Percentiles rank a stretch among this genome's conserved stretches.
Conservation (phyloP, 495 filamentous ascomycete genomes). For the Penicillium subrubescens region DNA sequence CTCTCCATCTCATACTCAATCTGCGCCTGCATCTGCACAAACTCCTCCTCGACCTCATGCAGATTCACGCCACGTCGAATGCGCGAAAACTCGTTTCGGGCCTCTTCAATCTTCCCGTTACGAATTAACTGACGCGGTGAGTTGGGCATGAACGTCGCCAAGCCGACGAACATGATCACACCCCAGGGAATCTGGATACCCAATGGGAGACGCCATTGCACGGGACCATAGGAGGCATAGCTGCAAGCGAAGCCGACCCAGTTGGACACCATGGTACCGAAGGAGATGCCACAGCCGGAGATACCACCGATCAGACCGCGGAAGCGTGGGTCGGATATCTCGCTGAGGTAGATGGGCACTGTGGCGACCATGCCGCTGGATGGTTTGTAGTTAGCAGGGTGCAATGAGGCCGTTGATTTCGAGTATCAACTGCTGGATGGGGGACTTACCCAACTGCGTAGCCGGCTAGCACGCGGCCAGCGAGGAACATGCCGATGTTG, state of each 20-base stretch:
- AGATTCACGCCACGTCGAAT: conserved; percentile 52
- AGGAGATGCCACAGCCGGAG: conserved; percentile 59
- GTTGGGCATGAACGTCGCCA: conserved; percentile 61
- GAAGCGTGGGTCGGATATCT: conserved; percentile 55
- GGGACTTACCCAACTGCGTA: conserved; percentile 53
- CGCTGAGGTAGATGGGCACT: conserved; percentile 60
- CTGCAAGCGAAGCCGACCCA: conserved; percentile 62
- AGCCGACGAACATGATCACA: conserved; percentile 56
- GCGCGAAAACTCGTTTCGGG: conserved; percentile 49
- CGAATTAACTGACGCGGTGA: conserved; percentile 59
- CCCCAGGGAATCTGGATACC: conserved; percentile 63
- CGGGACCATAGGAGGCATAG: conserved; percentile 54
- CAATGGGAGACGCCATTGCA: conserved; percentile 60
- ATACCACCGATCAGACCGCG: conserved; percentile 61
- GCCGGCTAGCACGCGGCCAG: conserved; percentile 57
- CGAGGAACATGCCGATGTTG: conserved; percentile 63
- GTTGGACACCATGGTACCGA: conserved; percentile 60
- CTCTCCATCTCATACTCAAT: conserved; percentile 64
- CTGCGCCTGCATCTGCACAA: conserved; percentile 55
- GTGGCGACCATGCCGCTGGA: conserved; percentile 55
- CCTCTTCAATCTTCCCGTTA: conserved; percentile 52
- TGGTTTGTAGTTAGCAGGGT: neutral
- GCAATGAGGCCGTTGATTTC: neutral
- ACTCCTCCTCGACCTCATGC: conserved; percentile 55
- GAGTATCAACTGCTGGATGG: neutral